A percentile compares a stretch with the other conserved stretches of the same genome.
These are phyloP conservation scores for Suillus alpinus DNA, from an alignment of 768 basidiomycete genomes.

Conservation along the genomic window DNA sequence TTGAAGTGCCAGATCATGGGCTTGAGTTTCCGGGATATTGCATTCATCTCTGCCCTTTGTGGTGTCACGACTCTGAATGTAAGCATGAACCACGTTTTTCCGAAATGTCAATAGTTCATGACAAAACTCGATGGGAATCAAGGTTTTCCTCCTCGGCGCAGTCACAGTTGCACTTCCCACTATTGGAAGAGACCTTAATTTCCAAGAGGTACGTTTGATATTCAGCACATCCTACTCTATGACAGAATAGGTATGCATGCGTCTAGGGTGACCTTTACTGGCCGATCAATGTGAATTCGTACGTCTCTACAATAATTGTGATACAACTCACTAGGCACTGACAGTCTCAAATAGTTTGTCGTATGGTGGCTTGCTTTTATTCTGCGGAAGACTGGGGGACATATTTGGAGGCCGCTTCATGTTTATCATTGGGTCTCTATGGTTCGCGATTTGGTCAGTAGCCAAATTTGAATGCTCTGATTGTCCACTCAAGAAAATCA, in stretches of 20 bases:
- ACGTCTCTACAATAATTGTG: slow-evolving; percentile 3
- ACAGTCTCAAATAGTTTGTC: slow-evolving; percentile 13
- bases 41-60: slow-evolving; percentile 18
- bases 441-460: slow-evolving; percentile 30
- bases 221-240: background rate
- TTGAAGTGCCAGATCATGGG: background rate
- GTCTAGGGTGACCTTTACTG: slow-evolving; percentile 20
- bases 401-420: slow-evolving; percentile 24
- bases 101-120: background rate
- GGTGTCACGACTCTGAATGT: slow-evolving; percentile 27
- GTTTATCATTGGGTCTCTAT: slow-evolving; percentile 30
- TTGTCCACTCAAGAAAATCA: background rate
- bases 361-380: slow-evolving; percentile 22
- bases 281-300: slow-evolving; percentile 26
- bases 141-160: slow-evolving; percentile 25
- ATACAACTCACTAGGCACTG: too few relatives aligned
- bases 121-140: background rate
- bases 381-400: slow-evolving; percentile 25
- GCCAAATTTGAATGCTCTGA: background rate
- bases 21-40: slow-evolving; percentile 12
- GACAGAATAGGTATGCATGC: background rate
- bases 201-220: slow-evolving; percentile 14
- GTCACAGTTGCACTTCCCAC: slow-evolving; percentile 27
- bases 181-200: slow-evolving; percentile 23
- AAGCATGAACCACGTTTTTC: background rate